These are phyloP conservation scores for Exophiala mesophila DNA, from an alignment of 2,329 filamentous ascomycete genomes.

Conservation along the genomic window DNA sequence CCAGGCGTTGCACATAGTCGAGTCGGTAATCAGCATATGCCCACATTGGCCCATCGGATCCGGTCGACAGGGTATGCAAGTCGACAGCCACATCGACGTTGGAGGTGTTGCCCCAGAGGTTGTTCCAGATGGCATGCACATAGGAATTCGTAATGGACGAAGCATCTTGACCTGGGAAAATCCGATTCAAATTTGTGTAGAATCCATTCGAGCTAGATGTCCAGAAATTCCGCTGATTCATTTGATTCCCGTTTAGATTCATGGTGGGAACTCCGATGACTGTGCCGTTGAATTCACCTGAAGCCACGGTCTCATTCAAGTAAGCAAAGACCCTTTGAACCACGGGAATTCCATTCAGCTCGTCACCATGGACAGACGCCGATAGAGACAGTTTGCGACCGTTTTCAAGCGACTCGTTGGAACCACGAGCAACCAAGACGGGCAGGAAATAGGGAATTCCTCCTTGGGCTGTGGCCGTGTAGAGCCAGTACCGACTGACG, in stretches of 20 bases:
- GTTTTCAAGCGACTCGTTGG: constrained; percentile 2
- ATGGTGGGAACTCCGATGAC: neutral
- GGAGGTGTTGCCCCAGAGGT: constrained; percentile 9
- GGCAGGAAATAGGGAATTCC: constrained; percentile 11
- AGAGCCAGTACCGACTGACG: constrained; percentile 9
- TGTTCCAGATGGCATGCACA: constrained; percentile 8
- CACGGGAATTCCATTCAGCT: constrained; percentile 12
- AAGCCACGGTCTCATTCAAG: constrained; percentile 1
- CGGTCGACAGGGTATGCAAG: constrained; percentile 7
- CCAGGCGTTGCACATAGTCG: constrained; percentile 6
- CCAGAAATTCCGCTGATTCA: constrained; percentile 8
- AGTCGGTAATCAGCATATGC: constrained; percentile 6
- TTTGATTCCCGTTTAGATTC: constrained; percentile 7
- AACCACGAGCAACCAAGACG: constrained; percentile 9
- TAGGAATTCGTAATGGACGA: constrained; percentile 3
- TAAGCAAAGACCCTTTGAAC: constrained; percentile 8
- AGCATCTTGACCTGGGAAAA: constrained; percentile 7
- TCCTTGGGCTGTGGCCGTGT: constrained; percentile 5
- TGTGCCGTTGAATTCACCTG: constrained; percentile 3
- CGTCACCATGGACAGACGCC: constrained; percentile 10
- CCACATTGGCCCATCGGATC: constrained; percentile 8
- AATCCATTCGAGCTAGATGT: constrained; percentile 4
- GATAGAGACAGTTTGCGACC: constrained; percentile 8
- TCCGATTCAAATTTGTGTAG: constrained; percentile 7
- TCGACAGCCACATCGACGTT: constrained; percentile 13